phyloP scores from a whole-genome alignment of 2,329 filamentous ascomycete genomes.

The Trichothecium roseum region DNA sequence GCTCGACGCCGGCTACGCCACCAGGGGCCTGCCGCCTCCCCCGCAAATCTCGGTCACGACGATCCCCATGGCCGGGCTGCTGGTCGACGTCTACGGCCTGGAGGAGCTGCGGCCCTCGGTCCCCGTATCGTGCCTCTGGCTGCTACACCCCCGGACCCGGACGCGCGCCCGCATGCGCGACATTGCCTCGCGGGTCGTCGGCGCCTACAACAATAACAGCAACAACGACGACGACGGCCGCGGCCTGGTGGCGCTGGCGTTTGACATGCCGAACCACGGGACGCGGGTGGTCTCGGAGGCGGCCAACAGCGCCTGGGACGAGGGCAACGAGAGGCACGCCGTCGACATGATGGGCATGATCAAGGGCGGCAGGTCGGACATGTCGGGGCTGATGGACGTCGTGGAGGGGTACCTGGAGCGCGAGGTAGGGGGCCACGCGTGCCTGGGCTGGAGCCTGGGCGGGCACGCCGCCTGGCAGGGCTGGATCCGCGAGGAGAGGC shows the following conservation, averaged over 20 bases:
- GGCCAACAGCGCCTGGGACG: slow-evolving; percentile 69
- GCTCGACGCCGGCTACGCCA: slow-evolving; percentile 13
- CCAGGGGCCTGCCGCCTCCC: slow-evolving; percentile 25
- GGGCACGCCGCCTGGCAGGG: slow-evolving; percentile 83
- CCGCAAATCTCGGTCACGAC: slow-evolving; percentile 51
- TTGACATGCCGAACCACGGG: slow-evolving; percentile 93
- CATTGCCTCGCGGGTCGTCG: slow-evolving; percentile 58
- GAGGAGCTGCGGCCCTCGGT: slow-evolving; percentile 50
- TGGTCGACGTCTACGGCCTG: slow-evolving; percentile 72
- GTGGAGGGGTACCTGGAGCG: slow-evolving; percentile 58
- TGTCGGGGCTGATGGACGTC: slow-evolving; percentile 64
- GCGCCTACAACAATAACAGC: slow-evolving; percentile 43
- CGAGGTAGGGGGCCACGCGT: slow-evolving; percentile 53
- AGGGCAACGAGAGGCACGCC: slow-evolving; percentile 72
- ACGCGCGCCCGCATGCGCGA: slow-evolving; percentile 64
- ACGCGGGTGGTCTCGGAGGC: slow-evolving; percentile 53
- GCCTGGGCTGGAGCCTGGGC: slow-evolving; percentile 75
- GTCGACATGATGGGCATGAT: slow-evolving; percentile 85
- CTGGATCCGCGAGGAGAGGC: slow-evolving; percentile 65
- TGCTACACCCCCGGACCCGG: slow-evolving; percentile 71
- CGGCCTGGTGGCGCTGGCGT: slow-evolving; percentile 71
- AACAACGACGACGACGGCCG: no score
- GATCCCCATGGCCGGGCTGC: slow-evolving; percentile 66
- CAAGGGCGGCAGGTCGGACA: slow-evolving; percentile 64
- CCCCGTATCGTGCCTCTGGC: slow-evolving; percentile 73